Evolutionary conservation across 2,329 filamentous ascomycete species (phyloP).

Genomic region (Aspergillus sp.): DNA sequence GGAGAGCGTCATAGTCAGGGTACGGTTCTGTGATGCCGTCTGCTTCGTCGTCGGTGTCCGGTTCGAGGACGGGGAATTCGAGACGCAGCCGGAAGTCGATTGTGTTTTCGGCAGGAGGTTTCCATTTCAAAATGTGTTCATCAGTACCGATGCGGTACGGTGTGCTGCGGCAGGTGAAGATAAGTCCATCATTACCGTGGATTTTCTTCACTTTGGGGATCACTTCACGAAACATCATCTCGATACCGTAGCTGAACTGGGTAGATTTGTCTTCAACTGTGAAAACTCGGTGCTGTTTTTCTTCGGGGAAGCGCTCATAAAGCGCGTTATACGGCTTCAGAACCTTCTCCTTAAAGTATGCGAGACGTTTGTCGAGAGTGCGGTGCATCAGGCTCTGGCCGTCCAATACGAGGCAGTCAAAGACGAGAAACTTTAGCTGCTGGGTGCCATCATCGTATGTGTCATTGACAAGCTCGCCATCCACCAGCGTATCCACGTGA

Average conservation of each 20-base stretch:
- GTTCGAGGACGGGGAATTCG: slow-evolving; percentile 70
- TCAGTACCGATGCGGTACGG: slow-evolving; percentile 90
- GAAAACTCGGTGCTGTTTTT: slow-evolving; percentile 72
- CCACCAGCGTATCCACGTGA: slow-evolving; percentile 78
- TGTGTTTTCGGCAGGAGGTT: slow-evolving; percentile 91
- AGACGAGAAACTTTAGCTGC: slow-evolving; percentile 83
- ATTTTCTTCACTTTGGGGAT: slow-evolving; percentile 70
- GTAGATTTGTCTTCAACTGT: slow-evolving; percentile 84
- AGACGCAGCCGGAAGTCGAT: slow-evolving; percentile 85
- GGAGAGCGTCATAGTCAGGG: slow-evolving; percentile 77
- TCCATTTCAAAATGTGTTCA: slow-evolving; percentile 95
- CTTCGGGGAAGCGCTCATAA: slow-evolving; percentile 71
- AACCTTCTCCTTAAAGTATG: slow-evolving; percentile 77
- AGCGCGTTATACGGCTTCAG: slow-evolving; percentile 75
- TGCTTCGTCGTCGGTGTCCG: slow-evolving; percentile 65
- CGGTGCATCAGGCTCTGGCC: slow-evolving; percentile 72
- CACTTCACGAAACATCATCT: slow-evolving; percentile 87
- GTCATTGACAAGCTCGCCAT: slow-evolving; percentile 92
- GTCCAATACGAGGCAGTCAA: slow-evolving; percentile 86
- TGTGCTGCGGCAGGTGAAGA: slow-evolving; percentile 91
- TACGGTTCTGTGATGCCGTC: slow-evolving; percentile 65
- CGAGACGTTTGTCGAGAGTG: slow-evolving; percentile 83
- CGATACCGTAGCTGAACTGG: slow-evolving; percentile 82
- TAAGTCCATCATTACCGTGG: slow-evolving; percentile 94
- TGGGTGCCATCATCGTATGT: slow-evolving; percentile 64